These are phyloP conservation scores for Hypoxylon sp. DNA, from an alignment of 2,329 filamentous ascomycete genomes.

Conservation along the genomic window DNA sequence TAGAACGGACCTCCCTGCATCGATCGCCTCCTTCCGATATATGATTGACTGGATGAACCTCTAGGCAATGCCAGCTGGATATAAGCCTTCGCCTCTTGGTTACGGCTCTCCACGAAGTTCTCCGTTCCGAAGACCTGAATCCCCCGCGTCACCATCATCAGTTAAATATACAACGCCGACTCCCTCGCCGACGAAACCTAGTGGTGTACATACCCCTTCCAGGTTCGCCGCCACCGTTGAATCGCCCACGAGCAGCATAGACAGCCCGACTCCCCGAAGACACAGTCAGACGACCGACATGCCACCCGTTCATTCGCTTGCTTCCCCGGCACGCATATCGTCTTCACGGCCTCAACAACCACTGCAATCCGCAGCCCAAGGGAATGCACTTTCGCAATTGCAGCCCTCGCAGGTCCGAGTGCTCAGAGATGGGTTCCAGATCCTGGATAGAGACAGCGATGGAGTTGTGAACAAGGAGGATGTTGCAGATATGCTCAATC, in stretches of 20 bases:
- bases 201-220: constrained; percentile 56
- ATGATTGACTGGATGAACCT: constrained; percentile 21
- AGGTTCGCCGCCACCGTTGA: constrained; percentile 50
- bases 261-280: constrained; percentile 43
- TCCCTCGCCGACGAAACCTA: constrained; percentile 64
- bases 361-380: constrained; percentile 51
- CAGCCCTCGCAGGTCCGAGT: constrained; percentile 85
- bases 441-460: constrained; percentile 88
- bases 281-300: constrained; percentile 35
- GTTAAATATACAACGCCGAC: constrained; percentile 72
- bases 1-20: constrained; percentile 34
- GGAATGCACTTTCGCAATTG: constrained; percentile 73
- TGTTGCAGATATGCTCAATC: constrained; percentile 85
- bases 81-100: constrained; percentile 76
- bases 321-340: constrained; percentile 50
- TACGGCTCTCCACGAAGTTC: constrained; percentile 75
- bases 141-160: constrained; percentile 70
- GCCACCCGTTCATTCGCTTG: constrained; percentile 35
- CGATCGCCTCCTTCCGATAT: constrained; percentile 27
- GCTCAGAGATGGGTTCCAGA: constrained; percentile 91
- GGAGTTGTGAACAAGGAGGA: constrained; percentile 84
- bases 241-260: constrained; percentile 51
- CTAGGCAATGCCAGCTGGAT: constrained; percentile 66
- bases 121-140: constrained; percentile 69
- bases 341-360: constrained; percentile 43